Base-by-base conservation (phyloP, 2,329 filamentous ascomycete genomes). In the Colletotrichum trifolii region DNA sequence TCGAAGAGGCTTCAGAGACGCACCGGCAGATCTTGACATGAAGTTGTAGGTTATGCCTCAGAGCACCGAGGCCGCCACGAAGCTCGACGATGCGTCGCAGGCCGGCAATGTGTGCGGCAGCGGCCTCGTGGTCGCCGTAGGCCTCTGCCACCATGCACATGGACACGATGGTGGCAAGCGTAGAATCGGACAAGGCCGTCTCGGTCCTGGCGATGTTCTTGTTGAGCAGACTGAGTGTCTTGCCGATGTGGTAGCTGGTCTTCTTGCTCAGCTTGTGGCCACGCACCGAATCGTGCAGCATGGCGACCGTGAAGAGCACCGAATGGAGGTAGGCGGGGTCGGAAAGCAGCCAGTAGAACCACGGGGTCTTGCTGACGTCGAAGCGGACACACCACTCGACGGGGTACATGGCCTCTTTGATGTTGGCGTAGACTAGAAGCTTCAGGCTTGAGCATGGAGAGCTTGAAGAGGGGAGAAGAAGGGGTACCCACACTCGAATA, bases 21-120 rank as follows among this genome's bases (percentile, higher is more conserved):
- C 45, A 75, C 73, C 72, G 72, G 2, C 71, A 73, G 4, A 75
- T 66, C 17, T 75, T 75, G 34, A 72, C 66, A 34, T 73, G 68
- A 2, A 75, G 35, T 35, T 74, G 70, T 0, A 66, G 54, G 4
- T 75, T 75, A 9, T 70, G 52, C 1, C 48, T 53, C 8, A 75
- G 73, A 0, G 34, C 68, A 5, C 67, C 56, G 0, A 76, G 9
- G 1, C 73, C 74, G 15, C 74, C 74, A 5, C 71, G 68, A 50
- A 75, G 55, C 8, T 64, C 52, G 0, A 76, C 70, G 4, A 76
- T 73, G 9, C 69, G 54, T 5, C 67, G 66, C 10, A 68, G 50
- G 4, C 63, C 66, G 12, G 25, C 39, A 17, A 63, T 6, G 12
- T 68, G 66, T 1, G 63, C 48, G 15, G 52, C 45, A 4, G 49